Conservation (phyloP, 2,329 filamentous ascomycete genomes). For the Talaromyces sp. region DNA sequence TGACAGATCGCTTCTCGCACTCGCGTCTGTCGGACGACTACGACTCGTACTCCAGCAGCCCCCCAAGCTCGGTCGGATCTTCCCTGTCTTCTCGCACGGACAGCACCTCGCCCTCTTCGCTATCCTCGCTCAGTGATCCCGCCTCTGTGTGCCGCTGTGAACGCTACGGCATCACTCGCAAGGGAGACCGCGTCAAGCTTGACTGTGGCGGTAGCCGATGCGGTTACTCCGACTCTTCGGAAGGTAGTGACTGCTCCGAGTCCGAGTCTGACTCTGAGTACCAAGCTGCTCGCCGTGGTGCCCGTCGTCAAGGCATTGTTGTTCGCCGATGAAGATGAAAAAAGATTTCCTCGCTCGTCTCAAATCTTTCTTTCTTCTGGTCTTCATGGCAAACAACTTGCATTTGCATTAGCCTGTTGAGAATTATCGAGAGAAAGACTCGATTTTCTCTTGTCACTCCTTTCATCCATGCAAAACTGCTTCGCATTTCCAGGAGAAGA, state of each 20-base stretch:
- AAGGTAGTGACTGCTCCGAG: constrained; percentile 60
- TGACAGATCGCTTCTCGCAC: constrained; percentile 71
- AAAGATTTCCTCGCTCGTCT: neutral
- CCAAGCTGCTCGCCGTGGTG: constrained; percentile 32
- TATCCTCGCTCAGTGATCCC: constrained; percentile 68
- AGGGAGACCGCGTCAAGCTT: constrained; percentile 88
- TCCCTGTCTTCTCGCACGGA: constrained; percentile 73
- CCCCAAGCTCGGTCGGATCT: constrained; percentile 62
- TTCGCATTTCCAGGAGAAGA: neutral
- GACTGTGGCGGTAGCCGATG: constrained; percentile 90
- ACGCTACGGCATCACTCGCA: constrained; percentile 92
- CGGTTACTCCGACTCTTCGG: constrained; percentile 66
- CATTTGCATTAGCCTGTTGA: constrained; percentile 3
- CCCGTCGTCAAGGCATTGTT: constrained; percentile 38
- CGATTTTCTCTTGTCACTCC: neutral
- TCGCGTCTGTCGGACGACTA: constrained; percentile 68
- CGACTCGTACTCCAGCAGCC: constrained; percentile 70
- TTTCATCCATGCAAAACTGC: neutral
- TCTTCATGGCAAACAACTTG: neutral
- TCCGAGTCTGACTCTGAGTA: constrained; percentile 52
- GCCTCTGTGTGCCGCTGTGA: constrained; percentile 78
- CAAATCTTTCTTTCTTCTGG: neutral
- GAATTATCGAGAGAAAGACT: neutral
- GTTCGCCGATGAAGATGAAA: constrained; percentile 33
- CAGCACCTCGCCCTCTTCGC: constrained; percentile 55